Evolutionary conservation across 2,329 filamentous ascomycete species (phyloP).

Genomic region (Chrysoporthe cubensis): DNA sequence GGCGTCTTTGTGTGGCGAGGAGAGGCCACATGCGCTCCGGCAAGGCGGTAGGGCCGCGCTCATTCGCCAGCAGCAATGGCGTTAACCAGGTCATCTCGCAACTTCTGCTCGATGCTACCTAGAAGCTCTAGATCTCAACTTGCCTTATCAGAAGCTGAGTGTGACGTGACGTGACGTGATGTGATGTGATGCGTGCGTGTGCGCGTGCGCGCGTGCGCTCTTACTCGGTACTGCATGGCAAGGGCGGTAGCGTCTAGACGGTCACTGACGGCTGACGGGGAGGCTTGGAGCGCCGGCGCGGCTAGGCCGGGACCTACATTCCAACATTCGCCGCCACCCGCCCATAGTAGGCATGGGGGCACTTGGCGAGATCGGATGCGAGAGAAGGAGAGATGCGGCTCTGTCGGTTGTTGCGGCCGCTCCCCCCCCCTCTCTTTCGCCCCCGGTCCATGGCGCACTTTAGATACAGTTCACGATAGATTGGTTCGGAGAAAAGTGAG

Average conservation of each 20-base stretch:
- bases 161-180: not conserved
- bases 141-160: not conserved
- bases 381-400: not conserved
- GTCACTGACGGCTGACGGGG: no score
- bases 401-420: not conserved
- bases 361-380: not conserved
- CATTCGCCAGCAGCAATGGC: not conserved
- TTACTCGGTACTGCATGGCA: no score
- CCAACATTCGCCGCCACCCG: not conserved
- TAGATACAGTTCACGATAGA: not conserved
- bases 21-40: not conserved
- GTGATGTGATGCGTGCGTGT: not conserved
- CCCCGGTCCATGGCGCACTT: no score
- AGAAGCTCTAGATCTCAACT: not conserved
- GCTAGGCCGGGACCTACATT: not conserved
- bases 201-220: no score
- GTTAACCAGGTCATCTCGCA: not conserved
- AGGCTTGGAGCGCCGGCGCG: not conserved
- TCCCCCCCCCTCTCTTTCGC: no score
- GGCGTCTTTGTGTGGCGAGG: not conserved
- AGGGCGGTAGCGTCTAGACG: slow-evolving; percentile 1
- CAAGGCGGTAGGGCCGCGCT: not conserved
- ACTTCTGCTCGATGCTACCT: no score
- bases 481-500: not conserved
- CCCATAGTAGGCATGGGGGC: no score